Evolutionary conservation across 192 early-diverging fungal species (phyloP).

Genomic region (Lobosporangium transversale): DNA sequence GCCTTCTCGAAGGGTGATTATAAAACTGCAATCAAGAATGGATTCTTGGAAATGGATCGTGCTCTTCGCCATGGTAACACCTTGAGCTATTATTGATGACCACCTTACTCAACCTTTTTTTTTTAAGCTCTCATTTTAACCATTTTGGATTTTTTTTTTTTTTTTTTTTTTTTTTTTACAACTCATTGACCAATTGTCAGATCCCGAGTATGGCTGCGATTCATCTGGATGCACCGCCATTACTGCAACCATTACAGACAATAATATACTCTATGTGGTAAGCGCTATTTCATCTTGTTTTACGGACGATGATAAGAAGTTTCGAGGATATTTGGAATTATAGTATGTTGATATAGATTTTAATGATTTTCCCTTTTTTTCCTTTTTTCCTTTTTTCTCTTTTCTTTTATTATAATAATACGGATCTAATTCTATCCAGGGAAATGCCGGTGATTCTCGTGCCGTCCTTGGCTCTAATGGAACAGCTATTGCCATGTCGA

Average conservation of each 20-base stretch:
- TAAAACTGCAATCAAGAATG: conserved; percentile 80
- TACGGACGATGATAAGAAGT: too few relatives aligned
- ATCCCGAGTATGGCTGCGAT: conserved; percentile 79
- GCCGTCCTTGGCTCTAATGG: conserved; percentile 87
- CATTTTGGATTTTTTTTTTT: background rate
- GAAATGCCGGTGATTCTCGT: conserved; percentile 97
- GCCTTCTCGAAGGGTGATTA: conserved; percentile 78
- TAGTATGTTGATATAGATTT: too few relatives aligned
- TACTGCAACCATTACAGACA: conserved; percentile 82
- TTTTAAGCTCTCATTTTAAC: too few relatives aligned
- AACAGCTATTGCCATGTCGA: conserved; percentile 79
- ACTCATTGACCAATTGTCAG: conserved; percentile 50
- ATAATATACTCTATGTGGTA: conserved; percentile 81
- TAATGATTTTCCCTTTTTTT: background rate
- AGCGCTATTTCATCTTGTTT: too few relatives aligned
- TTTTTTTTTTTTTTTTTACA: background rate
- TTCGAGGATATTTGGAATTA: too few relatives aligned
- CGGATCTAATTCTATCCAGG: conserved; percentile 38
- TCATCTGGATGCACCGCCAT: conserved; percentile 99
- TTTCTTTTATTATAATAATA: background rate
- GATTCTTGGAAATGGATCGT: conserved; percentile 83
- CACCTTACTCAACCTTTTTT: too few relatives aligned
- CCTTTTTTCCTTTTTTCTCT: background rate
- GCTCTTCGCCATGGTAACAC: conserved; percentile 76
- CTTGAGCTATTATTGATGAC: background rate